A percentile compares a stretch with the other conserved stretches of the same genome.
Evolutionary conservation across 2,329 filamentous ascomycete genomes (phyloP).

Genomic region (Drechslerella coelobrocha): DNA sequence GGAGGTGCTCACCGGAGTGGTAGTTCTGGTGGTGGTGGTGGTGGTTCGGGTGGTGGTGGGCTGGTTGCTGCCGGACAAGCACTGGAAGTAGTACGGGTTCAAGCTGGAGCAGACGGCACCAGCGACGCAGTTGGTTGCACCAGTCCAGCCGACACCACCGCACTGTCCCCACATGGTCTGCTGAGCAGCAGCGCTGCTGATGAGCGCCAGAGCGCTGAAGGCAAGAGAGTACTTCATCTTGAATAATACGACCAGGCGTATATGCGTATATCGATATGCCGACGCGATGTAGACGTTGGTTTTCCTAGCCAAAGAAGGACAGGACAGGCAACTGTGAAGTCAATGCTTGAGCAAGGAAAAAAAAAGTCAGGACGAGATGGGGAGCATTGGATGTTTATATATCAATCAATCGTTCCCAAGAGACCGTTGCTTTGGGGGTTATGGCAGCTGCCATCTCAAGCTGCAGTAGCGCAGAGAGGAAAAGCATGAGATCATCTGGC

Average conservation of each 20-base stretch:
- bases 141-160: conserved; percentile 52
- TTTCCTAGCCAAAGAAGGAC: conserved; percentile 42
- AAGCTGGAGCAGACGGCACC: conserved; percentile 50
- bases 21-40: conserved; percentile 25
- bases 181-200: conserved; percentile 43
- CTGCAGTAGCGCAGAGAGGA: too few relatives aligned
- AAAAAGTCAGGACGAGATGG: conserved; percentile 32
- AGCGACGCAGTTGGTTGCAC: conserved; percentile 51
- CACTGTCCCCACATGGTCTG: conserved; percentile 47
- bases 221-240: conserved; percentile 49
- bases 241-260: conserved; percentile 36
- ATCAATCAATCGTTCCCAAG: conserved; percentile 22
- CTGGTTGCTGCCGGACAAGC: conserved; percentile 42
- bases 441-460: too few relatives aligned
- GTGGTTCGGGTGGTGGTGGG: conserved; percentile 30
- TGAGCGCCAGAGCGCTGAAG: conserved; percentile 48
- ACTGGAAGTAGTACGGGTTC: conserved; percentile 55
- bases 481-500: conserved; percentile 23
- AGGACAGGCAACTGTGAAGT: conserved; percentile 45
- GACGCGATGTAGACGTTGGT: conserved; percentile 20
- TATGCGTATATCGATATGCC: background rate
- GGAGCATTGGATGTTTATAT: conserved; percentile 40
- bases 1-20: conserved; percentile 12
- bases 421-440: too few relatives aligned
- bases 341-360: conserved; percentile 40